Evolutionary conservation across 2,329 filamentous ascomycete species (phyloP), one percentile per base, ranked within the genome.

Genomic region (Clonostachys byssicola): DNA sequence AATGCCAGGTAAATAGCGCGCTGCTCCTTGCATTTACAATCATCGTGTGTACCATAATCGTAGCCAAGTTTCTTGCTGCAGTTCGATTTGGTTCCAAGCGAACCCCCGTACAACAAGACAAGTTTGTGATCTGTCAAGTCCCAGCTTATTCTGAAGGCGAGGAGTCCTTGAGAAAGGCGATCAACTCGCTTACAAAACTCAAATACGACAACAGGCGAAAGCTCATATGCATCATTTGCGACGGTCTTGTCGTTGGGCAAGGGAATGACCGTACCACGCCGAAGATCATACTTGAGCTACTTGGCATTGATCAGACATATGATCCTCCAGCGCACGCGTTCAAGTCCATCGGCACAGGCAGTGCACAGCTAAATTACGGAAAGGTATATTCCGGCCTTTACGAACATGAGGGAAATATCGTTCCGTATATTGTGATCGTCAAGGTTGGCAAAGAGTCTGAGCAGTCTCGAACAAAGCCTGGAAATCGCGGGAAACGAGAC

Each of bases 161-260:
- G 74, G 94, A 99, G 59, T 92, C 92, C 5, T 74, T 99, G 9
- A 80, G 94, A 47, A 95, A 96, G 62, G 92, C 91, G 45, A 77
- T 99, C 3, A 94, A 99, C 64, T 97, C 94, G 2, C 78, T 97
- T 49, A 96, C 94, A 14, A 90, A 92, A 12, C 78, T 99, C 14
- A 87, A 95, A 56, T 99, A 99, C 58, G 94, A 99, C 70, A 96
- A 99, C 71, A 99, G 99, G 75, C 81, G 94, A 53, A 99, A 99
- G 71, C 81, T 99, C 23, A 92, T 99, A 54, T 94, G 86, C 59
- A 89, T 99, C 51, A 89, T 99, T 56, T 99, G 94, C 62, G 94
- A 99, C 59, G 94, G 94, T 70, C 89, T 96, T 76, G 95, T 97
- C 64, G 89, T 96, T 41, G 94, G 94, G 73, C 85, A 88, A 57